A percentile compares a stretch with the other conserved stretches of the same genome.
Conservation (phyloP, 2,329 filamentous ascomycete species). For the Diaporthe sp. region DNA sequence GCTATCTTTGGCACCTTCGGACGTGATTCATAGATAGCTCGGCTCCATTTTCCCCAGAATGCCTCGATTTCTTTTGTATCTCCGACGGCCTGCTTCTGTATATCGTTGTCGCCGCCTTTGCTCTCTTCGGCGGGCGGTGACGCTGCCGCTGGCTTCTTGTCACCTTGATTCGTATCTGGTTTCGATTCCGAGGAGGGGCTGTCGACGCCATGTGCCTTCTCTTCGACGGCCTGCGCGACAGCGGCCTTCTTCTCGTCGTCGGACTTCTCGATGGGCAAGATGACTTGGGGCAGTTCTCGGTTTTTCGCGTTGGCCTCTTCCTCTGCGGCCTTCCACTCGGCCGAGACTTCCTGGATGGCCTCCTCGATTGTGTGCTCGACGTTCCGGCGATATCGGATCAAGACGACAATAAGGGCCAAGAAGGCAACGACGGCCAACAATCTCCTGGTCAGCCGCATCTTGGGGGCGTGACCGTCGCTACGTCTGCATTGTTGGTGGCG, state of each 20-base stretch:
- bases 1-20: constrained; percentile 29
- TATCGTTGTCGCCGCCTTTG: constrained; percentile 10
- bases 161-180: constrained; percentile 6
- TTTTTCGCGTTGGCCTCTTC: constrained; percentile 41
- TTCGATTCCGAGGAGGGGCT: background rate
- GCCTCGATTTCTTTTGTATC: constrained; percentile 38
- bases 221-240: constrained; percentile 21
- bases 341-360: constrained; percentile 39
- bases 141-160: constrained; percentile 14
- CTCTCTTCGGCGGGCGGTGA: background rate
- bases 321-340: constrained; percentile 37
- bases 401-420: constrained; percentile 36
- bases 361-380: constrained; percentile 41
- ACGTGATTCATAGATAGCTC: constrained; percentile 37
- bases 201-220: background rate
- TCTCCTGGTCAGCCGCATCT: constrained; percentile 40
- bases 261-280: constrained; percentile 36
- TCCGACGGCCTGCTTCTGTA: constrained; percentile 1
- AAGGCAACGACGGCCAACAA: constrained; percentile 38
- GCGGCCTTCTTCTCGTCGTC: constrained; percentile 25
- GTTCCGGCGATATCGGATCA: constrained; percentile 40
- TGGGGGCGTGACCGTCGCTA: constrained; percentile 33
- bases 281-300: constrained; percentile 40
- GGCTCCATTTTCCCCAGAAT: constrained; percentile 41
- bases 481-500: constrained; percentile 38